Evolutionary conservation across 2,329 filamentous ascomycete species (phyloP).

Genomic region (Epichloe baconii): DNA sequence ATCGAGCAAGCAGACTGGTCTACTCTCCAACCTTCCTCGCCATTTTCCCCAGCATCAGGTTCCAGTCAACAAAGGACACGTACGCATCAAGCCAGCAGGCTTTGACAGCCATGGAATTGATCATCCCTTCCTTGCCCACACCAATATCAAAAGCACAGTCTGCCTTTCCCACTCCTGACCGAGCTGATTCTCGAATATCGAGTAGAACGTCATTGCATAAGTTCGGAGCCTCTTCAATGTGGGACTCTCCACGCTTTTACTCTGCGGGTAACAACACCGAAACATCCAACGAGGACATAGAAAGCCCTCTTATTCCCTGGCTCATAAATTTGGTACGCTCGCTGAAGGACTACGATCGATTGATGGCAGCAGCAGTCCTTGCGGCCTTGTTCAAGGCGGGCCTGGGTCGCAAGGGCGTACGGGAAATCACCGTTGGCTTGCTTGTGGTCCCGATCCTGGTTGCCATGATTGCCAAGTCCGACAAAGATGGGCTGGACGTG

Average conservation of each 20-base stretch:
- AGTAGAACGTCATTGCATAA: conserved; percentile 18
- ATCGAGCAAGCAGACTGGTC: conserved; percentile 58
- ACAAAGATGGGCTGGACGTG: conserved; percentile 32
- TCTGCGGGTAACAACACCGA: conserved; percentile 16
- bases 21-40: conserved; percentile 57
- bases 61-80: conserved; percentile 34
- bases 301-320: conserved; percentile 62
- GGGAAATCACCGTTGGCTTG: conserved; percentile 51
- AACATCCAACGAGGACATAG: conserved; percentile 41
- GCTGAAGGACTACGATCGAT: conserved; percentile 41
- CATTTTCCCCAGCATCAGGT: conserved; percentile 50
- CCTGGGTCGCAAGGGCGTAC: conserved; percentile 44
- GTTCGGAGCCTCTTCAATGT: conserved; percentile 15
- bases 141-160: conserved; percentile 22
- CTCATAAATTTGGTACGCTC: conserved; percentile 52
- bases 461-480: conserved; percentile 37
- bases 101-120: conserved; percentile 46
- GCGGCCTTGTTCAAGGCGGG: conserved; percentile 57
- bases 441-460: conserved; percentile 60
- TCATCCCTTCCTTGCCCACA: conserved; percentile 44
- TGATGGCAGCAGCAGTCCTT: conserved; percentile 58
- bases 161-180: conserved; percentile 11
- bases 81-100: conserved; percentile 25
- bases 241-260: conserved; percentile 21
- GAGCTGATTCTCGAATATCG: conserved; percentile 16